Conservation (phyloP, 2,329 filamentous ascomycete species). For the Colletotrichum sp. region DNA sequence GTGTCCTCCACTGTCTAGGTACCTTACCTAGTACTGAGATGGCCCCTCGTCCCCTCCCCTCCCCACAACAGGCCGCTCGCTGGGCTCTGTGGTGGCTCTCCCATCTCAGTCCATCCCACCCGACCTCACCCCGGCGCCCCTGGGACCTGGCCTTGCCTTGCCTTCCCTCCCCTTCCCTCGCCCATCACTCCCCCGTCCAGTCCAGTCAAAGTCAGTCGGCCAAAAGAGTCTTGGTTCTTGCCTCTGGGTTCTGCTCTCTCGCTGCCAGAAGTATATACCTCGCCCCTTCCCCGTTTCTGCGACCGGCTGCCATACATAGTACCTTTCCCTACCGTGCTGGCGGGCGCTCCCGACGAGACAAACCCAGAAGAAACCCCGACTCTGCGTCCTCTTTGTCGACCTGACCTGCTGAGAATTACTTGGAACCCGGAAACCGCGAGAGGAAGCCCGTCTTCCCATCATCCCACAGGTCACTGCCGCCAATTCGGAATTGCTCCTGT, state of each 20-base stretch:
- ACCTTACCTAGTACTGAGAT: no score
- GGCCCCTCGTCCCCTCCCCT: background rate
- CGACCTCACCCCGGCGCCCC: background rate
- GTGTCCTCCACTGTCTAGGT: background rate
- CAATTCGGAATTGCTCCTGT: background rate
- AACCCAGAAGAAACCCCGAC: background rate
- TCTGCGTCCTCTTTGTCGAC: background rate
- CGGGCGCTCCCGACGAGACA: slow-evolving; percentile 20
- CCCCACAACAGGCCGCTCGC: background rate
- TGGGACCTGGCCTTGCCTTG: background rate
- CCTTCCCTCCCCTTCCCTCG: background rate
- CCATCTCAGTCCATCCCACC: background rate
- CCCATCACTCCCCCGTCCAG: background rate
- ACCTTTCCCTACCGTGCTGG: slow-evolving; percentile 10
- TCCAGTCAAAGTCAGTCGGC: background rate
- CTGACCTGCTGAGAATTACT: background rate
- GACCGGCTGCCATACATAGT: background rate
- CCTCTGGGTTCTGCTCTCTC: background rate
- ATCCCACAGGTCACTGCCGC: background rate
- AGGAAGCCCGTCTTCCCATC: background rate
- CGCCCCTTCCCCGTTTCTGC: slow-evolving; percentile 14
- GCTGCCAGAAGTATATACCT: slow-evolving; percentile 14
- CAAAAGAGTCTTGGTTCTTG: background rate
- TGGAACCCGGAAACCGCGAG: background rate
- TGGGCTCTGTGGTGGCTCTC: background rate